These are phyloP conservation scores for Hericium coralloides DNA, from an alignment of 768 basidiomycete species.

Conservation along the genomic window DNA sequence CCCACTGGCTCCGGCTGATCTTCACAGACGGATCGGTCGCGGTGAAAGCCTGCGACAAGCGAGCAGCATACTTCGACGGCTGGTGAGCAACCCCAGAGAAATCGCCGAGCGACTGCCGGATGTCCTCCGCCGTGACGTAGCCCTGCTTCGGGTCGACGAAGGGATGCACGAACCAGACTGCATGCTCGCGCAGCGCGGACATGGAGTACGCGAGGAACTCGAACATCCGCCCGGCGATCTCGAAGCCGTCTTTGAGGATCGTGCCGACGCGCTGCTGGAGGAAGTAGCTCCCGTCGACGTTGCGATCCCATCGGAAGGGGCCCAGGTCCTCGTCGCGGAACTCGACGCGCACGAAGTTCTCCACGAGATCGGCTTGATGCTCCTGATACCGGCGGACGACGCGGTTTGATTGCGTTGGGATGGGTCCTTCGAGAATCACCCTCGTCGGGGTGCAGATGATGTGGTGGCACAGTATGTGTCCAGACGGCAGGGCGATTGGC, in stretches of 20 bases:
- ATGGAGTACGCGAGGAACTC: conserved; percentile 79
- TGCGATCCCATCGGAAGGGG: conserved; percentile 63
- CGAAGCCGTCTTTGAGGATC: conserved; percentile 52
- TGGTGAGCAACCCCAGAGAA: conserved; percentile 36
- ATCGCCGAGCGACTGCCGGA: conserved; percentile 59
- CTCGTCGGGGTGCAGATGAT: conserved; percentile 73
- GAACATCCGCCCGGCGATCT: conserved; percentile 61
- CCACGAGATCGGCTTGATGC: conserved; percentile 33
- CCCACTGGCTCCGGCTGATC: conserved; percentile 51
- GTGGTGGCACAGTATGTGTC: conserved; percentile 60
- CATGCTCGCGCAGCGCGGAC: conserved; percentile 70
- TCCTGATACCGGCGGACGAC: conserved; percentile 55
- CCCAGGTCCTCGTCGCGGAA: conserved; percentile 79
- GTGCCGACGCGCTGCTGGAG: conserved; percentile 26
- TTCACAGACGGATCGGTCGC: conserved; percentile 67
- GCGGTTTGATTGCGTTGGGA: conserved; percentile 67
- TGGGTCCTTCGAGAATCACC: conserved; percentile 69
- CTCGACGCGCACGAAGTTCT: conserved; percentile 74
- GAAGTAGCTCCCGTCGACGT: conserved; percentile 49
- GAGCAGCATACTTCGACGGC: conserved; percentile 79
- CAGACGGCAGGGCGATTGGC: conserved; percentile 19
- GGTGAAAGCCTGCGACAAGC: conserved; percentile 78
- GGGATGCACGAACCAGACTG: conserved; percentile 73
- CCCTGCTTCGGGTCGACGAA: conserved; percentile 41
- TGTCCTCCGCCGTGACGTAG: conserved; percentile 42